Conservation (phyloP, 495 filamentous ascomycete species). For the Apodospora peruviana region DNA sequence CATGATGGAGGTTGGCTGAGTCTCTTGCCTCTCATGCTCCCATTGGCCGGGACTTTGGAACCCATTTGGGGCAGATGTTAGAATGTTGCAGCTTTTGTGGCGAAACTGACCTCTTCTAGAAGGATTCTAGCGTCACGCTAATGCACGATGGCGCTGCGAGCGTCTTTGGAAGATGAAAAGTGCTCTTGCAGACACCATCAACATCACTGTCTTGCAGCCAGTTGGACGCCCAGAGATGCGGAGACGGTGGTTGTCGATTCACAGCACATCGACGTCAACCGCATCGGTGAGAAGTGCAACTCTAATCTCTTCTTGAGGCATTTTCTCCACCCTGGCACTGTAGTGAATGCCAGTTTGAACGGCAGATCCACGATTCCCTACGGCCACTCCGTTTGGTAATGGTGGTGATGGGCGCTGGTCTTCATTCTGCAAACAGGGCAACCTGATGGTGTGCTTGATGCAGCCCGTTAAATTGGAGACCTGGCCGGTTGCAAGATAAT, state of each 20-base stretch:
- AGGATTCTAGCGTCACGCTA: constrained; percentile 25
- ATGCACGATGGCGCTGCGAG: constrained; percentile 11
- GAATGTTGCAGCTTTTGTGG: constrained; percentile 10
- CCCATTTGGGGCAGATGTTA: no score
- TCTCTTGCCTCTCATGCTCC: not conserved
- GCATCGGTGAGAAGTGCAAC: no score
- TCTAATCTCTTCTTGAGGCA: constrained; percentile 11
- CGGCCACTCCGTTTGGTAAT: not conserved
- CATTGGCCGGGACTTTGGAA: constrained; percentile 21
- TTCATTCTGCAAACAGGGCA: not conserved
- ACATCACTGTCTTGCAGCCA: not conserved
- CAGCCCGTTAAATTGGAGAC: not conserved
- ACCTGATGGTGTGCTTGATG: not conserved
- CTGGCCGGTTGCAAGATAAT: not conserved
- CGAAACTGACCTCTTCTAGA: constrained; percentile 34
- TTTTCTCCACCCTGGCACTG: constrained; percentile 2
- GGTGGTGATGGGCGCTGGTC: not conserved
- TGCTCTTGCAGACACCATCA: not conserved
- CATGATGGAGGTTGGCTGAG: constrained; percentile 4
- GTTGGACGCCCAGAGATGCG: not conserved
- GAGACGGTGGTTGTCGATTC: no score
- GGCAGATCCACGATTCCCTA: not conserved
- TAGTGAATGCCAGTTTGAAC: not conserved
- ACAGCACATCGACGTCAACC: no score
- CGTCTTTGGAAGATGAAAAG: not conserved